Evolutionary conservation across 1,139 yeast species (phyloP), one percentile per base, ranked within the genome.

Genomic region (Zygosaccharomyces pseudobailii): DNA sequence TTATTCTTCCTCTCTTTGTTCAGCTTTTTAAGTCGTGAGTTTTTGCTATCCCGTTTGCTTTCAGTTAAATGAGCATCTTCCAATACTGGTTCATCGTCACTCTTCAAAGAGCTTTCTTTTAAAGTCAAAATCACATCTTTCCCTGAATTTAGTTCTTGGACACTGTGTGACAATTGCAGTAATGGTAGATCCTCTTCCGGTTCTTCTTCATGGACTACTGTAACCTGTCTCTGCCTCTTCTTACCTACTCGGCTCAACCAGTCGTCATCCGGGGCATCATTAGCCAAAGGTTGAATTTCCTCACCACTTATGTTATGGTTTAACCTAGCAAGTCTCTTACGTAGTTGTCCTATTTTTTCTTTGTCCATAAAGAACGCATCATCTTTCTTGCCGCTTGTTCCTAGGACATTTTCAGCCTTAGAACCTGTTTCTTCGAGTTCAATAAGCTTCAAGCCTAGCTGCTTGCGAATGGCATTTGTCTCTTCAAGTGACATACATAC

Each of bases 91-190:
- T 53, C 30, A 3, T 71, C 76, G 2, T 76, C 81, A 33, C 74
- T 81, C 23, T 78, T 56, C 2, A 86, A 67, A 5, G 71, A 71
- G 1, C 70, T 63, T 52, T 88, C 96, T 47, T 82, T 78, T 40
- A 87, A 68, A 0, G 92, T 86, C 45, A 88, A 68, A 2, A 86
- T 71, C 0, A 79, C 78, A 20, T 77, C 79, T 9, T 56, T 54
- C 10, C 54, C 59, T 38, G 52, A 24, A 6, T 27, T 38, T 0
- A 59, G n/a, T 1, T 54, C 46, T 1, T 40, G 27, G 4, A 60
- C 32, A 20, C 53, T 47, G 27, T 56, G 61, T 5, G 56, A 43
- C 4, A 56, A 45, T 34, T 48, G 47, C 38, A 54, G 6, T 1
- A 25, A 34, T 9, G 55, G 55, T 31, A 49, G 30, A 20, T 70